These are phyloP conservation scores for Talaromyces adpressus DNA, from an alignment of 495 filamentous ascomycete species.

Conservation along the genomic window DNA sequence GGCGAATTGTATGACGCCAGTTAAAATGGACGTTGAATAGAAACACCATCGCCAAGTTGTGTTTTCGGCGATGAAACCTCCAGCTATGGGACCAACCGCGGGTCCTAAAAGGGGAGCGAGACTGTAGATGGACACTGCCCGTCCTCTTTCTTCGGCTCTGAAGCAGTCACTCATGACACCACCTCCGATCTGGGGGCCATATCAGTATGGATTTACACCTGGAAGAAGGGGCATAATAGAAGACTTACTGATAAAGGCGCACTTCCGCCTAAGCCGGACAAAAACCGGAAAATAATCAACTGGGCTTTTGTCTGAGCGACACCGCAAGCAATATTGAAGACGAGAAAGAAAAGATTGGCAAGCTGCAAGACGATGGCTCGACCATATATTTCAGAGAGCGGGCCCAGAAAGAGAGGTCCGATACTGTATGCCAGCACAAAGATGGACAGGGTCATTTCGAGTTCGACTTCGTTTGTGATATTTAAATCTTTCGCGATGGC, in stretches of 20 bases:
- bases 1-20: conserved; percentile 51
- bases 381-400: conserved; percentile 70
- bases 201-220: not conserved
- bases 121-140: conserved; percentile 56
- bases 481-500: conserved; percentile 52
- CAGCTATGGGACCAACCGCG: conserved; percentile 56
- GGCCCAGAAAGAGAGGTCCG: conserved; percentile 62
- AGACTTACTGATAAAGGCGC: conserved; percentile 41
- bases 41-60: conserved; percentile 70
- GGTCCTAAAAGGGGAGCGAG: conserved; percentile 62
- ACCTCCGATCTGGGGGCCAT: conserved; percentile 38
- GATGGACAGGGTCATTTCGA: conserved; percentile 57
- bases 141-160: conserved; percentile 55
- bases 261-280: conserved; percentile 51
- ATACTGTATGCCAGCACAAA: conserved; percentile 72
- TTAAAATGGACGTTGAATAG: conserved; percentile 54
- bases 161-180: conserved; percentile 60
- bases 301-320: conserved; percentile 41
- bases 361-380: conserved; percentile 53
- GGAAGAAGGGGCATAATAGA: not conserved
- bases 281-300: conserved; percentile 50
- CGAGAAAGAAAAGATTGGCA: conserved; percentile 59
- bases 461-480: conserved; percentile 48
- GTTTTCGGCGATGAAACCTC: conserved; percentile 60
- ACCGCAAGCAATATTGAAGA: conserved; percentile 52